Evolutionary conservation across 2,329 filamentous ascomycete species (phyloP).

Genomic region (Colletotrichum ledebouriae): DNA sequence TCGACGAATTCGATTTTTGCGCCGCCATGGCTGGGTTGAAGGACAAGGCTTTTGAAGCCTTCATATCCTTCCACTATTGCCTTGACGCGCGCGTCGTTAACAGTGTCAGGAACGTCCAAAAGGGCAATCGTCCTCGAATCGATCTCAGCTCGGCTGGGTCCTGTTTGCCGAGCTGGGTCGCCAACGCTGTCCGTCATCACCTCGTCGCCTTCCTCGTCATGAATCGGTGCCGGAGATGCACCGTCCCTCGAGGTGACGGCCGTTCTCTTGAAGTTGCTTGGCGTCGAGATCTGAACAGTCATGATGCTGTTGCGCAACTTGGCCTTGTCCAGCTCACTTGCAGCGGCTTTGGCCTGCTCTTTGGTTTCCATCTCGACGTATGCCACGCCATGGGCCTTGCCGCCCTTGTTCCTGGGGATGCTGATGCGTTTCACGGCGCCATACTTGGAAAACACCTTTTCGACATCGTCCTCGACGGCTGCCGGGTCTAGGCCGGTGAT

Average conservation of each 20-base stretch:
- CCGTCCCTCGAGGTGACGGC: slow-evolving; percentile 55
- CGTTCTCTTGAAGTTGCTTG: slow-evolving; percentile 68
- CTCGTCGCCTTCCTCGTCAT: slow-evolving; percentile 55
- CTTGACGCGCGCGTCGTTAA: slow-evolving; percentile 88
- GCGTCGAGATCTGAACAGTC: slow-evolving; percentile 72
- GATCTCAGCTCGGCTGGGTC: slow-evolving; percentile 61
- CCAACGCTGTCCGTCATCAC: slow-evolving; percentile 52
- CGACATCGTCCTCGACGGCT: slow-evolving; percentile 76
- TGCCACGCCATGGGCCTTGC: slow-evolving; percentile 80
- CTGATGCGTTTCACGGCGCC: slow-evolving; percentile 81
- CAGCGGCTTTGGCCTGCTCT: slow-evolving; percentile 75
- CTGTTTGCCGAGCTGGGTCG: slow-evolving; percentile 20
- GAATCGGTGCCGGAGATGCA: slow-evolving; percentile 53
- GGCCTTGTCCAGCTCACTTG: slow-evolving; percentile 77
- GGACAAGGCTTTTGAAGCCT: slow-evolving; percentile 78
- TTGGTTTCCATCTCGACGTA: slow-evolving; percentile 83
- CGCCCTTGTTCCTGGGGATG: slow-evolving; percentile 76
- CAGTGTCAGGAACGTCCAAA: slow-evolving; percentile 89
- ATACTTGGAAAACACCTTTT: slow-evolving; percentile 79
- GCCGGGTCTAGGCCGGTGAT: slow-evolving; percentile 76
- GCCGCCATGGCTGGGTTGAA: slow-evolving; percentile 86
- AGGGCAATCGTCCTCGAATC: slow-evolving; percentile 81
- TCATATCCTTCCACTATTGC: slow-evolving; percentile 80
- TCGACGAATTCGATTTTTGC: slow-evolving; percentile 87
- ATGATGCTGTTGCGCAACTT: slow-evolving; percentile 78